These are phyloP conservation scores for Solanum sparsipilum DNA, from an alignment of 257 asterid species.

Conservation along the genomic window DNA sequence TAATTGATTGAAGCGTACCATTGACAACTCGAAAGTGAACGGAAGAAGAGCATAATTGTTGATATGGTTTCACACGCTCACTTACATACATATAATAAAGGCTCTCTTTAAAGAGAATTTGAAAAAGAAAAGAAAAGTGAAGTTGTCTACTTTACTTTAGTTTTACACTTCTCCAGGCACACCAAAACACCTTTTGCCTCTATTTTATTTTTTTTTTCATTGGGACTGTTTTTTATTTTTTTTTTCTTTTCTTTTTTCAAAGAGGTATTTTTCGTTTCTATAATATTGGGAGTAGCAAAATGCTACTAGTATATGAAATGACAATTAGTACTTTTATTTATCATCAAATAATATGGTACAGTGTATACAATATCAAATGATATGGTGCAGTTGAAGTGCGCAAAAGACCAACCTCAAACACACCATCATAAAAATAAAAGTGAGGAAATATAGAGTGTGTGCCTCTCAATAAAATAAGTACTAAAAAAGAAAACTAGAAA, in stretches of 20 bases:
- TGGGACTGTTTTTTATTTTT: background rate
- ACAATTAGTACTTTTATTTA: background rate
- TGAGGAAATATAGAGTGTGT: background rate
- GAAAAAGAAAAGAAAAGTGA: background rate
- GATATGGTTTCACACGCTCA: conserved; percentile 7
- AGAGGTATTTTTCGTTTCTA: background rate
- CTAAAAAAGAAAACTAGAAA: conserved; percentile 3
- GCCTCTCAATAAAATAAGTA: background rate
- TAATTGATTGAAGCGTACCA: background rate
- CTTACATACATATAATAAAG: background rate
- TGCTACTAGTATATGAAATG: background rate
- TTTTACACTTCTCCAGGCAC: conserved; percentile 1
- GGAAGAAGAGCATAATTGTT: background rate
- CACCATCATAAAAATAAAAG: background rate
- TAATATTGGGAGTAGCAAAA: background rate
- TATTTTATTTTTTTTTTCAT: background rate
- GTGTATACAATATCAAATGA: background rate
- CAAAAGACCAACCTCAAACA: too few species aligned
- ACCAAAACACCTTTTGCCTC: background rate
- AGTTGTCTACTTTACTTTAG: conserved; percentile 23
- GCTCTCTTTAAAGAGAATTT: background rate
- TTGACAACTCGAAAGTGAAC: background rate
- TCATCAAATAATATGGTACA: background rate
- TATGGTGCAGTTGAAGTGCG: too few species aligned
- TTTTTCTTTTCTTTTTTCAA: background rate